Evolutionary conservation across 768 basidiomycete species (phyloP).

Genomic region (Sarcodon aspratus): DNA sequence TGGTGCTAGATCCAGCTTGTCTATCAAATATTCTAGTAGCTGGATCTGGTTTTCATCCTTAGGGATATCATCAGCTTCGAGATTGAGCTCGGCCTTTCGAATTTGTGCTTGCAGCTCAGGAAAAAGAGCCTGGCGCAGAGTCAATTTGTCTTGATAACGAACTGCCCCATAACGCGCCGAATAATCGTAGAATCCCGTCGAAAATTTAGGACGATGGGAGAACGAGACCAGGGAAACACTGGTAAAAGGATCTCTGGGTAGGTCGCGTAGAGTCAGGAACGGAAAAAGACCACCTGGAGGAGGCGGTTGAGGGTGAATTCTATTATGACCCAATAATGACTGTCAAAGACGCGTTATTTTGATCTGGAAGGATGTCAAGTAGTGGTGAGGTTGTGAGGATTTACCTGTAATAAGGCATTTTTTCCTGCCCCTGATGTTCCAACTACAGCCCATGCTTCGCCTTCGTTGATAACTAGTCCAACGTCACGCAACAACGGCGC

Average conservation of each 20-base stretch:
- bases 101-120: conserved; percentile 21
- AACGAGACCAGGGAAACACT: conserved; percentile 54
- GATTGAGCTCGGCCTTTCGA: not conserved
- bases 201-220: conserved; percentile 35
- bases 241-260: conserved; percentile 33
- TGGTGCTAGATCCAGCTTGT: conserved; percentile 40
- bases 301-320: conserved; percentile 50
- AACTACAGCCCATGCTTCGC: conserved; percentile 69
- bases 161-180: conserved; percentile 87
- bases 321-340: conserved; percentile 63
- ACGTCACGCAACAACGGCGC: conserved; percentile 28
- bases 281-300: conserved; percentile 72
- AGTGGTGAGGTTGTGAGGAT: conserved; percentile 7
- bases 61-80: conserved; percentile 10
- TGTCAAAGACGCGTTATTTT: conserved; percentile 9
- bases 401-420: conserved; percentile 52
- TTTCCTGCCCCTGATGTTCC: conserved; percentile 57
- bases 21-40: conserved; percentile 42
- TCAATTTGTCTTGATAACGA: conserved; percentile 72
- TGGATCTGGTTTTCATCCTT: conserved; percentile 12
- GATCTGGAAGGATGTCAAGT: too few species aligned
- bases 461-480: conserved; percentile 47
- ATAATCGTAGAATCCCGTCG: conserved; percentile 74
- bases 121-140: conserved; percentile 63
- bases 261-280: conserved; percentile 32